Base-by-base conservation (phyloP, 768 basidiomycete species). In the Boletus rubescentipes region DNA sequence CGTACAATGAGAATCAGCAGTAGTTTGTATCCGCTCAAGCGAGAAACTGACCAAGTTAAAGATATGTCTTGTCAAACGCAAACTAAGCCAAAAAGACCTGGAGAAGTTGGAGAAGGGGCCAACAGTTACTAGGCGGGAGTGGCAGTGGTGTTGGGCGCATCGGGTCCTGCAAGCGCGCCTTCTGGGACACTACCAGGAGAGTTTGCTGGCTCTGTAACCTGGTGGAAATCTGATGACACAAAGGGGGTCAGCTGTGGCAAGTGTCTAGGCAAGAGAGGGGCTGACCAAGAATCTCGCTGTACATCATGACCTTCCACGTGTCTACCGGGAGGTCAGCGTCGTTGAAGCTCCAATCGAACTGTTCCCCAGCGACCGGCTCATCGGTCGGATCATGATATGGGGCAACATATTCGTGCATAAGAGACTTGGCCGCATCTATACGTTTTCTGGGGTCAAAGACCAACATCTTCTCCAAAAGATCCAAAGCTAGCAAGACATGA, bases 251-350 rank as follows among this genome's bases (percentile, higher is more conserved):
- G 35, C 36, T 21, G 16, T 50, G n/a, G 35, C 43, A 15, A 34
- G 14, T 20, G 18, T 42, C 11, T 18, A 6, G 11, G 32, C n/a
- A 9, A 21, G 45, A 26, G 21, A 46, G 16, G 73, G n/a, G n/a
- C 87, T 58, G 65, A 93, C 94, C 93, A 12, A 98, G 78, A 59
- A 98, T 98, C 74, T 99, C 96, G 64, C 87, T 90, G 78, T 98
- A 98, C 96, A 99, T 99, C 97, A 99, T 99, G 67, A 97, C 96
- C 75, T 98, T 98, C 97, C 97, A 99, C 1, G 93, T 96, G 66
- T 99, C 97, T 11, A 98, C 91, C 0, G 97, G 97, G 41, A 99
- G 79, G 71, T 99, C 97, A 18, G 97, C 97, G 60, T 99, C 97
- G 72, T 99, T 99, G 83, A 99, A 99, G 65, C 87, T 91, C 97